Evolutionary conservation across 108 stramenopile species (phyloP), one percentile per base, ranked within the genome.

Genomic region (Nitzschia sp.): DNA sequence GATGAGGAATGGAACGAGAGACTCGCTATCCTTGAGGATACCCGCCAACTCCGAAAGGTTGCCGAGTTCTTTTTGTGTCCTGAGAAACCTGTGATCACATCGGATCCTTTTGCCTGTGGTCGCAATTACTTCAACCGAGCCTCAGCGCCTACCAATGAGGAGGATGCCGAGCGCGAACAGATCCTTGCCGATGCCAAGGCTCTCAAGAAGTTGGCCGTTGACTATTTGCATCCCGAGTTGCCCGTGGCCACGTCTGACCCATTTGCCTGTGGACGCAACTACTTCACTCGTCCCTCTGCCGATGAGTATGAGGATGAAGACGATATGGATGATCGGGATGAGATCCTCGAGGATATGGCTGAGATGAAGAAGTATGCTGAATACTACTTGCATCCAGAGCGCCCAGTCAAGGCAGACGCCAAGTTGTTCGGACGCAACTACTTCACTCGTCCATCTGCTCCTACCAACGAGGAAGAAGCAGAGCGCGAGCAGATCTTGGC

Each of bases 1-100:
- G 80, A 85, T 51, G 76, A 73, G 38, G 84, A 88, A 61, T 72
- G 80, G 67, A 67, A 60, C 48, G 92, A 93, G 70, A 85, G 92
- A 51, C 75, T 78, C 41, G 75, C 63, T 43, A 81, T 93, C 74
- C 76, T 90, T 21, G 72, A 75, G 39, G 92, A 93, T 59, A 80
- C 83, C 50, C 72, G 73, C 24, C 57, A 79, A 22, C 79, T 91
- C 63, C 70, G 74, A 53, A 62, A 75, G 57, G 52, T 86, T n/a
- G 86, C 90, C 38, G 71, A 76, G 19, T 83, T 78, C 62, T 86
- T 71, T 67, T 56, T 82, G 51, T 80, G 83, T 65, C 90, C 90
- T 21, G 86, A 88, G 56, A 58, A 57, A 22, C 67, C 81, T 21
- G 86, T 90, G 39, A 56, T 70, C 15, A 56, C 41, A 21, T 50